Conservation (phyloP, 306 rosid genomes). For the Cyclanthera cordifolia region DNA sequence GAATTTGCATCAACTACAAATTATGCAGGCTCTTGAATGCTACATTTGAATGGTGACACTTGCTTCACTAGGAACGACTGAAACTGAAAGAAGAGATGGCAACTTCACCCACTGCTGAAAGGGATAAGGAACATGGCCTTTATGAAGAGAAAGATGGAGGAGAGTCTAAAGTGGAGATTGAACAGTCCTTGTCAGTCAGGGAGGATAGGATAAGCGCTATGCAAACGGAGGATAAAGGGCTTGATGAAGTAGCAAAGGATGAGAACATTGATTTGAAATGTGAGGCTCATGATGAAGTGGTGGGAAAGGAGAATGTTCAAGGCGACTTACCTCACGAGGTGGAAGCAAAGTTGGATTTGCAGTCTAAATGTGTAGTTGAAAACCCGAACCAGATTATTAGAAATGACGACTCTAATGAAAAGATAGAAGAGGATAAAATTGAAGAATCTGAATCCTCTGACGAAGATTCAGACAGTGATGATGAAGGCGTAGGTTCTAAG, state of each 20-base stretch:
- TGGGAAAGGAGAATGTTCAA: slow-evolving; percentile 13
- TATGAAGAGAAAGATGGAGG: slow-evolving; percentile 19
- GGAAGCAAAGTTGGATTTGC: slow-evolving; percentile 14
- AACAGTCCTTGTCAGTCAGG: neutral
- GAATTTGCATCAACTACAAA: slow-evolving; percentile 1
- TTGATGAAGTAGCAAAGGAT: slow-evolving; percentile 16
- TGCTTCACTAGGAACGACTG: neutral
- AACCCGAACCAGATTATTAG: slow-evolving; percentile 9
- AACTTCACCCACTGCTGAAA: slow-evolving; percentile 23
- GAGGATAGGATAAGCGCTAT: neutral
- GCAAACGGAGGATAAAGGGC: slow-evolving; percentile 1
- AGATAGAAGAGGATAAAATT: slow-evolving; percentile 14
- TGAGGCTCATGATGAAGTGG: slow-evolving; percentile 17
- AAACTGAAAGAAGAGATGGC: slow-evolving; percentile 14
- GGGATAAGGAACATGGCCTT: slow-evolving; percentile 23
- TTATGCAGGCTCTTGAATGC: slow-evolving; percentile 12
- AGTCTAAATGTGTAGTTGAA: slow-evolving; percentile 21
- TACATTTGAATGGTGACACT: neutral
- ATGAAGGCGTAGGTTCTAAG: slow-evolving; percentile 20
- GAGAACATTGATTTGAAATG: slow-evolving; percentile 10
- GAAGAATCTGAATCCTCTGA: slow-evolving; percentile 11
- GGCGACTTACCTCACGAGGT: slow-evolving; percentile 15
- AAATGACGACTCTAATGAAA: slow-evolving; percentile 19
- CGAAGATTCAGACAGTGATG: slow-evolving; percentile 7
- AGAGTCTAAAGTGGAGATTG: slow-evolving; percentile 21